phyloP scores from a whole-genome alignment of 2,329 filamentous ascomycete genomes.

The Apiospora arundinis region DNA sequence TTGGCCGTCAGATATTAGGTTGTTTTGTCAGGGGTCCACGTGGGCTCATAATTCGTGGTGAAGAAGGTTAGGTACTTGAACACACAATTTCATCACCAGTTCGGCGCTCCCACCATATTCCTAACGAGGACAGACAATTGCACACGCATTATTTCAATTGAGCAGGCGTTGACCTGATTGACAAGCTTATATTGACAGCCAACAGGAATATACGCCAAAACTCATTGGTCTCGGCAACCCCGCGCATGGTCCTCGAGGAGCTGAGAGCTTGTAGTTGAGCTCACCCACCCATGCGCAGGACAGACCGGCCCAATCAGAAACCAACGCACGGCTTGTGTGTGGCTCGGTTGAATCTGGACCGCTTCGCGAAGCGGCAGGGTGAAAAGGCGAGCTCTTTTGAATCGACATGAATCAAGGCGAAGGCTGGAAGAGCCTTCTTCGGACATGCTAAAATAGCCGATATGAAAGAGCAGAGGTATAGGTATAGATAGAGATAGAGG shows the following conservation, averaged over 20 bases:
- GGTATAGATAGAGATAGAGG: not conserved
- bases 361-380: not conserved
- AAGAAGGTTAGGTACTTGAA: not conserved
- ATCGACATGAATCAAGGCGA: not conserved
- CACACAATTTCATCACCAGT: not conserved
- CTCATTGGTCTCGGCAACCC: constrained; percentile 2
- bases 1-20: not conserved
- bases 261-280: not conserved
- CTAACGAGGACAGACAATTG: not conserved
- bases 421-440: not conserved
- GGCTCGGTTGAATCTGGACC: not conserved
- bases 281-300: not conserved
- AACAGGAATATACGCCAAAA: not conserved
- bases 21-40: not conserved
- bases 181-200: not conserved
- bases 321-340: constrained; percentile 11
- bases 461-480: not conserved
- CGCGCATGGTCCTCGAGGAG: not conserved
- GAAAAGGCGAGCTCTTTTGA: not conserved
- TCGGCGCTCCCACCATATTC: not conserved
- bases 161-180: not conserved
- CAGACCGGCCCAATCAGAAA: constrained; percentile 6
- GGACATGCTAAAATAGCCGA: not conserved
- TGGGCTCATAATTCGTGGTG: not conserved
- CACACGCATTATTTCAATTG: not conserved